These are phyloP conservation scores for Boletus rubroflammeus DNA, from an alignment of 768 basidiomycete genomes.

Conservation along the genomic window DNA sequence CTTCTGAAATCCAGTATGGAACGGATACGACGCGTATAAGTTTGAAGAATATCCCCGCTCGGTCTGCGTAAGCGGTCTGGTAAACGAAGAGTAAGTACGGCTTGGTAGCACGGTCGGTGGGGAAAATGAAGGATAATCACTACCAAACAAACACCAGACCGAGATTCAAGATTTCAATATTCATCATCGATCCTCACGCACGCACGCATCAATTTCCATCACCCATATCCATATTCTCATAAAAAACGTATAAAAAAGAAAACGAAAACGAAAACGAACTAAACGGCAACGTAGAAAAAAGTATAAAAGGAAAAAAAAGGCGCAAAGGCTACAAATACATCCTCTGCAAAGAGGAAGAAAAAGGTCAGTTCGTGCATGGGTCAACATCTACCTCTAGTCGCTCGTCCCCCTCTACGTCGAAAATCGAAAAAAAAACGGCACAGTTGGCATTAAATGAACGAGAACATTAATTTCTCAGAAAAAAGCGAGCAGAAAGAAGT, in stretches of 20 bases:
- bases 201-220: not conserved
- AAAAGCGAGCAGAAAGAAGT: not conserved
- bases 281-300: not conserved
- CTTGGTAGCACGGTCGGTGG: too few species aligned
- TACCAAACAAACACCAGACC: too few species aligned
- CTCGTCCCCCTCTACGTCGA: not conserved
- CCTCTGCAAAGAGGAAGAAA: not conserved
- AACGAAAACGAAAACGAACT: not conserved
- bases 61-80: too few species aligned
- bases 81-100: too few species aligned
- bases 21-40: too few species aligned
- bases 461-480: slow-evolving; percentile 4
- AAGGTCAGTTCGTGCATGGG: not conserved
- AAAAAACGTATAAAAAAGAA: slow-evolving; percentile 7
- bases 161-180: too few species aligned
- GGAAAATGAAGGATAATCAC: too few species aligned
- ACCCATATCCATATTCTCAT: not conserved
- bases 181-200: not conserved
- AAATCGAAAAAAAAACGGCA: not conserved
- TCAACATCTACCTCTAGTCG: not conserved
- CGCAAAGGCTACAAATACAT: slow-evolving; percentile 4
- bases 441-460: not conserved
- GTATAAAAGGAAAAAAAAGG: not conserved
- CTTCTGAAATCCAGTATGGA: too few species aligned
- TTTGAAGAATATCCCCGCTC: too few species aligned